phyloP scores from a whole-genome alignment of 495 filamentous ascomycete genomes.

The Aspergillus olivimuriae region DNA sequence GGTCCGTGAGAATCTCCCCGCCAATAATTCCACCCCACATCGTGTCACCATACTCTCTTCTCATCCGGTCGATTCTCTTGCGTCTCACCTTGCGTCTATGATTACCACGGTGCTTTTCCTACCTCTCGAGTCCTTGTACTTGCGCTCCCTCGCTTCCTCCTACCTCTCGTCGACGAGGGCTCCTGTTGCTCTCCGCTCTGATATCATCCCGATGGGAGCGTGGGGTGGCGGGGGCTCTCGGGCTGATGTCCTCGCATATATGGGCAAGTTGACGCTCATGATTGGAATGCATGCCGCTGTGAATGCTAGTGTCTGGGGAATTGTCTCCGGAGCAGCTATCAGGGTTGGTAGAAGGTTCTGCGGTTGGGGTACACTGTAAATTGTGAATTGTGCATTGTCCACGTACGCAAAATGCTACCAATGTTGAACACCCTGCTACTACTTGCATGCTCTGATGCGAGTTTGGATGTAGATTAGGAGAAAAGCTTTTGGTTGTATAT shows the following conservation, averaged over 20 bases:
- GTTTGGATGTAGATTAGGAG: too few species aligned
- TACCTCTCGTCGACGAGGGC: constrained; percentile 30
- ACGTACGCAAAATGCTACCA: too few species aligned
- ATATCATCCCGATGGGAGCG: constrained; percentile 26
- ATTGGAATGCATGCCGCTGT: constrained; percentile 40
- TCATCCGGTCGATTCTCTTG: constrained; percentile 38
- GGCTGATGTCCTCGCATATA: constrained; percentile 32
- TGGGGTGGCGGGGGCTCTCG: constrained; percentile 40
- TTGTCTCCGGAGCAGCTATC: constrained; percentile 36
- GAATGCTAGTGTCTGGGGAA: constrained; percentile 39
- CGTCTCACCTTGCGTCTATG: constrained; percentile 37
- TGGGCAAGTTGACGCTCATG: constrained; percentile 38
- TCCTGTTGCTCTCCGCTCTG: constrained; percentile 14
- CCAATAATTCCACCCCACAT: constrained; percentile 17
- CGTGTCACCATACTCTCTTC: constrained; percentile 48
- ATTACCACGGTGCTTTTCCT: constrained; percentile 37
- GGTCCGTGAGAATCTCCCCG: constrained; percentile 9
- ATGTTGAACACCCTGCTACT: too few species aligned
- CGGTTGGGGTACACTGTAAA: constrained; percentile 40
- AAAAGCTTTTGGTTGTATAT: not conserved
- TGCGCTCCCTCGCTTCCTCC: constrained; percentile 38
- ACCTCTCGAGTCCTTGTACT: constrained; percentile 42
- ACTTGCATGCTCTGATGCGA: too few species aligned
- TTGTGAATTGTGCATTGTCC: too few species aligned
- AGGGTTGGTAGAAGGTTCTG: constrained; percentile 40